Evolutionary conservation across 2,329 filamentous ascomycete genomes (phyloP).

Genomic region (Trichoderma semiorbis): DNA sequence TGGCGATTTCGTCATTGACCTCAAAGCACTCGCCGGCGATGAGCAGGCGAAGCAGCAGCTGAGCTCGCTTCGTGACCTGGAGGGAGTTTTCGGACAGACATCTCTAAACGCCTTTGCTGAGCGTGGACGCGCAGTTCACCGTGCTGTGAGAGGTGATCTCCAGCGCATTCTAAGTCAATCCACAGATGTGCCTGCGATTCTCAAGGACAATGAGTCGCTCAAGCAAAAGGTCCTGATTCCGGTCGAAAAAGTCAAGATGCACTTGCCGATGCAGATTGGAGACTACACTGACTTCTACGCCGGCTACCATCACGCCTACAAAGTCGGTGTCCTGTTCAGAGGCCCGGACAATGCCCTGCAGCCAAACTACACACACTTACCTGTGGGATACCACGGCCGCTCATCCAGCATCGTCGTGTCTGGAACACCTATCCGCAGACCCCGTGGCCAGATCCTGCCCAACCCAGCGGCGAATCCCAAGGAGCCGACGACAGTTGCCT

Average conservation of each 20-base stretch:
- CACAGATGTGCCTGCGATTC: slow-evolving; percentile 36
- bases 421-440: slow-evolving; percentile 67
- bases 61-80: slow-evolving; percentile 34
- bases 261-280: slow-evolving; percentile 72
- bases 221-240: slow-evolving; percentile 29
- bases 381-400: slow-evolving; percentile 77
- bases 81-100: slow-evolving; percentile 26
- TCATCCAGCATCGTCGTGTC: slow-evolving; percentile 73
- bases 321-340: slow-evolving; percentile 67
- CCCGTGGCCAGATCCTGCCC: slow-evolving; percentile 67
- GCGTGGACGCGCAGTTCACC: slow-evolving; percentile 65
- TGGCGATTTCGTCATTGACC: slow-evolving; percentile 67
- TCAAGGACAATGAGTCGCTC: slow-evolving; percentile 37
- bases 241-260: slow-evolving; percentile 53
- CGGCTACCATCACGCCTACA: slow-evolving; percentile 72
- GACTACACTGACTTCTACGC: slow-evolving; percentile 87
- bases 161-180: slow-evolving; percentile 57
- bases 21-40: slow-evolving; percentile 55
- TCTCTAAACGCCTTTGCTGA: slow-evolving; percentile 35
- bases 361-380: slow-evolving; percentile 76
- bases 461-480: slow-evolving; percentile 47
- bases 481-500: slow-evolving; percentile 58
- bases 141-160: slow-evolving; percentile 67
- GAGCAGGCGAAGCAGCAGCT: slow-evolving; percentile 30
- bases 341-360: slow-evolving; percentile 71